Evolutionary conservation across 768 basidiomycete genomes (phyloP), one percentile per base, ranked within the genome.

Genomic region (Amyloporia xantha): DNA sequence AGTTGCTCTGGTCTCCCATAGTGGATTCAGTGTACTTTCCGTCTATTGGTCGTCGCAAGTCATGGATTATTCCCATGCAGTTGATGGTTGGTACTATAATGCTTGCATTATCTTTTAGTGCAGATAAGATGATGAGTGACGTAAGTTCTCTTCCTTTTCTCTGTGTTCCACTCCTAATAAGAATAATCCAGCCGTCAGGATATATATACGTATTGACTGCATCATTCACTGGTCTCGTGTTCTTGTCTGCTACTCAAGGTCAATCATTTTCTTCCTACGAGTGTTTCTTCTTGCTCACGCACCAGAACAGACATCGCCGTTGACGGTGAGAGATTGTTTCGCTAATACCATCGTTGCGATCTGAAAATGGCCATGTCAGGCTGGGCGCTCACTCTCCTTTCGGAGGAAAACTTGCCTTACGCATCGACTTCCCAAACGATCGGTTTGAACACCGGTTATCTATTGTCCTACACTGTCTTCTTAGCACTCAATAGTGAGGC

Each of bases 41-140:
- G 30, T 84, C 80, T 36, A 56, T 94, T 53, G 96, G 96, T n/a
- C 84, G 96, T 43, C 77, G 96, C 54, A 99, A 97, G 67, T 93
- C 91, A 53, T 99, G 96, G 96, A 98, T 99, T 57, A 85, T 98
- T 53, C 96, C 96, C 38, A 96, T 99, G 77, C 96, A 99, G 65
- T 64, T 84, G 26, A 81, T 92, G 54, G 87, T 97, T 43, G 96
- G 92, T 36, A 73, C 78, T 36, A 69, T 92, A 51, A 89, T 91
- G 86, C 59, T 89, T 30, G 83, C 81, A 58, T 82, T 91, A 52
- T 86, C 88, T 4, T 63, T 78, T 47, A 81, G 86, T 56, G 83
- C 85, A 5, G 76, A 91, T 59, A 77, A 76, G 55, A 70, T 94
- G 54, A 76, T 96, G 66, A 80, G 86, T 49, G 78, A 87, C 59